A percentile compares a stretch with the other conserved stretches of the same genome.
These are phyloP conservation scores for Apiotrichum sp. DNA, from an alignment of 1,284 basidiomycete genomes.

Conservation along the genomic window DNA sequence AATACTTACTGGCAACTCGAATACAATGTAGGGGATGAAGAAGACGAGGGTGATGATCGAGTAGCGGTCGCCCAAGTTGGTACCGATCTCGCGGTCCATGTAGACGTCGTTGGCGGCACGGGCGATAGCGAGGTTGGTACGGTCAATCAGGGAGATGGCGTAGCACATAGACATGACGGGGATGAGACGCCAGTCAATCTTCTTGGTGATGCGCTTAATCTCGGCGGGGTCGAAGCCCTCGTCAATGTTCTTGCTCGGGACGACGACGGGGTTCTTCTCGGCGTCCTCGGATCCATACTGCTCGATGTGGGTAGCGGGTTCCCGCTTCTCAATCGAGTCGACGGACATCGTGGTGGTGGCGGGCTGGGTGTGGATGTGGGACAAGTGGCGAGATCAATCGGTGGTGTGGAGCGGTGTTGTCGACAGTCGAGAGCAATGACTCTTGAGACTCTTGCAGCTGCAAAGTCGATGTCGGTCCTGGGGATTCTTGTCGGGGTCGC, in stretches of 20 bases:
- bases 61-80: slow-evolving; percentile 39
- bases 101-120: slow-evolving; percentile 9
- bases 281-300: too few species aligned
- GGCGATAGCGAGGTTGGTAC: slow-evolving; percentile 22
- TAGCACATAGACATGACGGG: slow-evolving; percentile 10
- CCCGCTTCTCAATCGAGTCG: too few species aligned
- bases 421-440: too few species aligned
- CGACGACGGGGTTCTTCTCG: not conserved
- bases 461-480: too few species aligned
- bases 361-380: too few species aligned
- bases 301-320: too few species aligned
- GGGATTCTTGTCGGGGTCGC: too few species aligned
- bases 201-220: not conserved
- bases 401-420: too few species aligned
- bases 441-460: too few species aligned
- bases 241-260: slow-evolving; percentile 3
- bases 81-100: slow-evolving; percentile 25
- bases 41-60: slow-evolving; percentile 41
- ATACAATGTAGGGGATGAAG: slow-evolving; percentile 24
- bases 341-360: too few species aligned
- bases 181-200: slow-evolving; percentile 11
- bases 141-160: slow-evolving; percentile 13
- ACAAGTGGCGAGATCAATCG: too few species aligned
- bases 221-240: slow-evolving; percentile 2
- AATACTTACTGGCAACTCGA: not conserved